Percentiles rank a stretch among this genome's conserved stretches.
Conservation (phyloP, 306 rosid species). For the Fragaria ananassa region DNA sequence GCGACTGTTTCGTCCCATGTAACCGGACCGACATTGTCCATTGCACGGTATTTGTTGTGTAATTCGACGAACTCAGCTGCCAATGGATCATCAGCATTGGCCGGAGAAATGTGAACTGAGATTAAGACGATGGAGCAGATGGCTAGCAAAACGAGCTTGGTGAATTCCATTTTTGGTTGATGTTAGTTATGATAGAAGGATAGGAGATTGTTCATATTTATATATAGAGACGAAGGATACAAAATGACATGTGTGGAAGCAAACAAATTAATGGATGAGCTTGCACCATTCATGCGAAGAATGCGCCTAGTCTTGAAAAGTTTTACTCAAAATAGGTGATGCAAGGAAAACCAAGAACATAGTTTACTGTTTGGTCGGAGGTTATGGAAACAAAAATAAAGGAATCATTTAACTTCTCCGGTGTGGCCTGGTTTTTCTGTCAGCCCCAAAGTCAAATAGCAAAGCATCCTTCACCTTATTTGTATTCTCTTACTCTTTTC, state of each 20-base stretch:
- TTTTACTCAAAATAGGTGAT: neutral
- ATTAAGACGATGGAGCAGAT: neutral
- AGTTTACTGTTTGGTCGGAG: neutral
- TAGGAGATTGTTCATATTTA: neutral
- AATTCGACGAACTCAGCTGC: neutral
- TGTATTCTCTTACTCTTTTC: no score
- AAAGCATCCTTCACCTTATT: no score
- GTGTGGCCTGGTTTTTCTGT: no score
- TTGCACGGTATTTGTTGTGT: neutral
- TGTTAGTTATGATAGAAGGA: no score
- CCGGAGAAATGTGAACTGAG: neutral
- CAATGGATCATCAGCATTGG: neutral
- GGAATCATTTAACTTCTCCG: no score
- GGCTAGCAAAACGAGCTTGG: neutral
- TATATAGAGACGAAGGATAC: neutral
- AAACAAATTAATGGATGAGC: neutral
- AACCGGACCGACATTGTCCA: neutral
- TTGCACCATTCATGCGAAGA: neutral
- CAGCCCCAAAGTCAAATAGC: no score
- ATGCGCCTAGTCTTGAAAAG: neutral
- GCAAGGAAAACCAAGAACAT: neutral
- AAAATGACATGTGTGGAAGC: no score
- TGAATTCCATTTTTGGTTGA: constrained; percentile 5
- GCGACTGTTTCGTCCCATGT: neutral
- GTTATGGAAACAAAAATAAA: neutral